Evolutionary conservation across 2,329 filamentous ascomycete genomes (phyloP).

Genomic region (Exophiala lecanii-corni): DNA sequence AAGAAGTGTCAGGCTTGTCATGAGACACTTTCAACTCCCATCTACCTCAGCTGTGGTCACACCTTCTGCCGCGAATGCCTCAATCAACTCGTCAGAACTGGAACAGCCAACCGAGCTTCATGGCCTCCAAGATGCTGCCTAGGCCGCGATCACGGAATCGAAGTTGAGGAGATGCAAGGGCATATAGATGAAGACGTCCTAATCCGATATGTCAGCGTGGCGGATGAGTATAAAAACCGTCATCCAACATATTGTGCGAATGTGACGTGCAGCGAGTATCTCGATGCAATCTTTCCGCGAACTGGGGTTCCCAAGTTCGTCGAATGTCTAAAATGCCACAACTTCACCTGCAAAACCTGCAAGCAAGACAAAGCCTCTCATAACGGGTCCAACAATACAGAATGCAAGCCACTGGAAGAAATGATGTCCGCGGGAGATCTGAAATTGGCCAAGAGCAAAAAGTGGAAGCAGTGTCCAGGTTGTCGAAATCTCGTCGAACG

Average conservation of each 20-base stretch:
- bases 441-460: conserved; percentile 7
- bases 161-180: conserved; percentile 3
- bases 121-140: conserved; percentile 15
- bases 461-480: conserved; percentile 20
- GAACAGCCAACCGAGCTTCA: conserved; percentile 5
- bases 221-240: conserved; percentile 8
- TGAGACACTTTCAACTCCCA: not conserved
- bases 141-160: not conserved
- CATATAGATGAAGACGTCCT: conserved; percentile 10
- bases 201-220: conserved; percentile 2
- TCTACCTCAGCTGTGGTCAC: conserved; percentile 11
- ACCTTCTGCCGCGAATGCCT: conserved; percentile 11
- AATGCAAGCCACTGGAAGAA: conserved; percentile 6
- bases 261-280: conserved; percentile 5
- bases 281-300: conserved; percentile 1
- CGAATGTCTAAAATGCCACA: conserved; percentile 6
- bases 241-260: conserved; percentile 13
- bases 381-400: not conserved
- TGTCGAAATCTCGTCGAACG: conserved; percentile 19
- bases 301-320: conserved; percentile 6
- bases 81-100: conserved; percentile 7
- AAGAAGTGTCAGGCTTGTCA: conserved; percentile 8
- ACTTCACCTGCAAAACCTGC: conserved; percentile 12
- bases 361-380: conserved; percentile 7
- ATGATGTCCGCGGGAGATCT: conserved; percentile 6